phyloP scores from a whole-genome alignment of 2,329 filamentous ascomycete species.

The Colletotrichum falcatum region DNA sequence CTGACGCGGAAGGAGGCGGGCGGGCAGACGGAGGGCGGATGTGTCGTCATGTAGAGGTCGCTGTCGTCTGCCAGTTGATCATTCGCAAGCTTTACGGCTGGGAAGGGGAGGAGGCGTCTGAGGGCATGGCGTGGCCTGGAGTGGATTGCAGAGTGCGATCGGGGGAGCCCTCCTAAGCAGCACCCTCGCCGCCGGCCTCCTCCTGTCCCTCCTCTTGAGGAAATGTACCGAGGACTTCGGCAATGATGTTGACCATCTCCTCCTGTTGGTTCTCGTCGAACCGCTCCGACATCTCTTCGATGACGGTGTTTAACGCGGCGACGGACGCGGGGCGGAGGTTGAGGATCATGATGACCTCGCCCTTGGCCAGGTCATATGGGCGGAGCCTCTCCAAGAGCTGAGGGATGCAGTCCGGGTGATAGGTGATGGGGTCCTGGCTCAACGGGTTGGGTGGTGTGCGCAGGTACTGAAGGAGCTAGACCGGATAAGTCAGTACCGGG shows the following conservation, averaged over 20 bases:
- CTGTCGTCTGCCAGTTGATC: not conserved
- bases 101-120: constrained; percentile 37
- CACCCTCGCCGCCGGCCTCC: constrained; percentile 51
- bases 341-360: constrained; percentile 75
- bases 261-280: constrained; percentile 70
- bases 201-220: constrained; percentile 46
- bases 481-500: constrained; percentile 39
- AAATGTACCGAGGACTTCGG: constrained; percentile 68
- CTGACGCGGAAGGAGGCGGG: constrained; percentile 59
- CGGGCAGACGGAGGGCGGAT: constrained; percentile 68
- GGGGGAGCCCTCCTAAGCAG: constrained; percentile 40
- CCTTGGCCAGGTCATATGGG: constrained; percentile 72
- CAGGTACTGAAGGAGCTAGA: constrained; percentile 72
- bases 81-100: not conserved
- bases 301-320: constrained; percentile 69
- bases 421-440: constrained; percentile 65
- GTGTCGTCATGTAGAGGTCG: constrained; percentile 59
- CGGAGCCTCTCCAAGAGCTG: constrained; percentile 67
- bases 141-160: constrained; percentile 6
- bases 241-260: constrained; percentile 67
- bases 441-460: constrained; percentile 66
- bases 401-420: constrained; percentile 63
- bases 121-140: constrained; percentile 42
- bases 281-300: constrained; percentile 74
- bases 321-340: constrained; percentile 71